Base-by-base conservation (phyloP, 2,329 filamentous ascomycete genomes). In the Claviceps sp. region DNA sequence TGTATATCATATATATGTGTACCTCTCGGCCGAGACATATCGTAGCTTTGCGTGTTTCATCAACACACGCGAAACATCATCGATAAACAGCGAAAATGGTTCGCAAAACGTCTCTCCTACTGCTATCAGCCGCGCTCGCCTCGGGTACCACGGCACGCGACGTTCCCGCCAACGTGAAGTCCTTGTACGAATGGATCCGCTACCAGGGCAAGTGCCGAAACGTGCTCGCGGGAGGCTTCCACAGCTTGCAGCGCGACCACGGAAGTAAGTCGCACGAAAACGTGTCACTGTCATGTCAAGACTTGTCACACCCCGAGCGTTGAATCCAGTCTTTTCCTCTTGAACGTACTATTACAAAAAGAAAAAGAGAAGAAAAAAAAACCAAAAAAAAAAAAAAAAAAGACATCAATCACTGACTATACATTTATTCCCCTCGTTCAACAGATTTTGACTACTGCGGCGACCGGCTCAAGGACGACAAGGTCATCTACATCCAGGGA, bases 401-500 rank as follows among this genome's bases (percentile, higher is more conserved):
- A 20, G 11, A 36, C 9, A 13, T 7, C 9, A 1, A 34, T 34
- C 29, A 34, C 29, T 34, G 9, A 34, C 9, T 26, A 6, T 23
- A 23, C 23, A 23, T 11, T 20, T 20, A 34, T 34, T 34, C 29
- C 3, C 3, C 11, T 4, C 4, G 4, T 2, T 20, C 20, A 11
- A 22, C 9, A 68, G 67, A 58, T 17, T 68, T 64, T 49, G 58
- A 59, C 9, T 77, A 77, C 62, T 77, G 75, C 55, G 72, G 69
- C 43, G 73, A 77, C 54, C 68, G 71, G 50, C 38, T 69, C 14
- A 47, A 59, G 17, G 61, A 68, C 38, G 64, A 64, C 58, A 65
- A 68, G 38, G 66, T 74, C 44, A 63, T 80, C 53, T 80, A 74
- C 62, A 60, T 80, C 14, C 70, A 73, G 52, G 71, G 71, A 45